These are phyloP conservation scores for Trichophyton schoenleinii DNA, from an alignment of 2,329 filamentous ascomycete species.

Conservation along the genomic window DNA sequence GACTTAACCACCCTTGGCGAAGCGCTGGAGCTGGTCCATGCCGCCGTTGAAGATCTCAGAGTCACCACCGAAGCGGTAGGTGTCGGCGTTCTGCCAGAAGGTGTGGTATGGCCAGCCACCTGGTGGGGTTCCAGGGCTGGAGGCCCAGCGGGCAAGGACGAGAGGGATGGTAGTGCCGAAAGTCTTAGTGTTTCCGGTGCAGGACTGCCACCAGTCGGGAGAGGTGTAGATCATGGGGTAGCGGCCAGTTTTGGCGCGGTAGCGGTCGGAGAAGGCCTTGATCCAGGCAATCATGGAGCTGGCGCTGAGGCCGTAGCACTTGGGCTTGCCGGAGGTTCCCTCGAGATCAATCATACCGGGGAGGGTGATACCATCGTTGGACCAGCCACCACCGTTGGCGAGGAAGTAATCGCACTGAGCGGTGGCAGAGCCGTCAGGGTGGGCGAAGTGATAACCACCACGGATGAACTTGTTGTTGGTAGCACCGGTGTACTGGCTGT, in stretches of 20 bases:
- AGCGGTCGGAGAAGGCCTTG: conserved; percentile 41
- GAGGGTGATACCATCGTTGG: conserved; percentile 41
- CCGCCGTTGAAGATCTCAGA: conserved; percentile 42
- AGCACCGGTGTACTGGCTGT: conserved; percentile 38
- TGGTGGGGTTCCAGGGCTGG: conserved; percentile 33
- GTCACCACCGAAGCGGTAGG: conserved; percentile 41
- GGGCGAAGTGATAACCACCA: conserved; percentile 46
- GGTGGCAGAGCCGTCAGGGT: conserved; percentile 35
- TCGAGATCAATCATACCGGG: conserved; percentile 48
- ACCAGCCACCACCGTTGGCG: conserved; percentile 43
- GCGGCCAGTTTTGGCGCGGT: conserved; percentile 34
- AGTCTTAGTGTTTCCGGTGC: conserved; percentile 39
- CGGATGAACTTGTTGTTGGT: conserved; percentile 42
- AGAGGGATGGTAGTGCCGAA: conserved; percentile 39
- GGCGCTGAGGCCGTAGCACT: conserved; percentile 37
- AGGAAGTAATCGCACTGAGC: conserved; percentile 43
- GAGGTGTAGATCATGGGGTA: conserved; percentile 44
- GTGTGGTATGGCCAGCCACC: conserved; percentile 43
- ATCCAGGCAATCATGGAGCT: conserved; percentile 43
- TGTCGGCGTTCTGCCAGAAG: conserved; percentile 44
- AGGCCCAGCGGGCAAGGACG: conserved; percentile 37
- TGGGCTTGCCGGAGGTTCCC: conserved; percentile 27
- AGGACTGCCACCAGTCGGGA: conserved; percentile 42
- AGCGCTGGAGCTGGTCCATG: conserved; percentile 22
- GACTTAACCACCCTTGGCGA: conserved; percentile 18